phyloP scores from a whole-genome alignment of 2,329 filamentous ascomycete species.

The Fusarium foetens region DNA sequence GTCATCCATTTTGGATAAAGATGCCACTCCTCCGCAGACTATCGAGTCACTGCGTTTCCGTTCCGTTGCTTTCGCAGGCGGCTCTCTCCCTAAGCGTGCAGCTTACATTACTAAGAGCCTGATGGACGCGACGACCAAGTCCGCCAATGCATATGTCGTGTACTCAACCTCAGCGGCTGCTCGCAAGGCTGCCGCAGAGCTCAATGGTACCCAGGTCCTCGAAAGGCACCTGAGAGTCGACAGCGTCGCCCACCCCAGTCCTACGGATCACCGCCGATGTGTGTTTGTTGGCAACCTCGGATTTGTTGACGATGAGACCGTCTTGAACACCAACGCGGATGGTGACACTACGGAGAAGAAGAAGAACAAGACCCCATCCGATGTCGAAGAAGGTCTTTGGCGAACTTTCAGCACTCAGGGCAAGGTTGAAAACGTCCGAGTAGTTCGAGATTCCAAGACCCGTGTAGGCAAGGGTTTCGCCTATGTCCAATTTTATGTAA shows the following conservation, averaged over 20 bases:
- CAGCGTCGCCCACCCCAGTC: constrained; percentile 85
- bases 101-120: constrained; percentile 90
- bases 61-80: constrained; percentile 84
- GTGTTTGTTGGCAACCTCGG: constrained; percentile 97
- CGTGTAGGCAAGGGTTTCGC: constrained; percentile 96
- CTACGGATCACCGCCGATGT: constrained; percentile 86
- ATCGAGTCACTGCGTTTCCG: constrained; percentile 94
- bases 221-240: constrained; percentile 92
- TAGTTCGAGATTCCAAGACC: constrained; percentile 88
- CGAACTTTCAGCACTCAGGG: constrained; percentile 78
- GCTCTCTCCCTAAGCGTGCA: constrained; percentile 88
- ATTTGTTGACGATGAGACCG: constrained; percentile 92
- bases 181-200: constrained; percentile 75
- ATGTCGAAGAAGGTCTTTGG: constrained; percentile 95
- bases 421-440: constrained; percentile 90
- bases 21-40: constrained; percentile 69
- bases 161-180: constrained; percentile 81
- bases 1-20: constrained; percentile 73
- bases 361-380: constrained; percentile 78
- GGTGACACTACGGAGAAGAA: constrained; percentile 77
- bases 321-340: constrained; percentile 71
- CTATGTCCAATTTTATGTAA: constrained; percentile 91
- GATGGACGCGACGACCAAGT: constrained; percentile 90
- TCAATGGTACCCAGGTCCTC: constrained; percentile 87
- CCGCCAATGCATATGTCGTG: constrained; percentile 93